phyloP scores from a whole-genome alignment of 441 rosid species.

The Rhodomyrtus psidioides region DNA sequence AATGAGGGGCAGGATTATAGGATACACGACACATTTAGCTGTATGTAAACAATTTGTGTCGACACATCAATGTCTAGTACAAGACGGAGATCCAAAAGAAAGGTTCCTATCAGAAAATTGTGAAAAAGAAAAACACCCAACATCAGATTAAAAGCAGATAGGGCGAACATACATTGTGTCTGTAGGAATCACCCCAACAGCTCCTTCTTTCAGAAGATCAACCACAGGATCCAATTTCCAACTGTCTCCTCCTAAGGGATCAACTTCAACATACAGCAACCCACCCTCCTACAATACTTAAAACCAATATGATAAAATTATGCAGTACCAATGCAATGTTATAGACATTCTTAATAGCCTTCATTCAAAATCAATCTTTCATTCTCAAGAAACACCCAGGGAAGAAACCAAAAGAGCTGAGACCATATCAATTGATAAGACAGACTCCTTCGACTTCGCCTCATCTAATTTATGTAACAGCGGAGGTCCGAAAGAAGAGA shows the following conservation, averaged over 20 bases:
- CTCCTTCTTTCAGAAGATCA: conserved; percentile 73
- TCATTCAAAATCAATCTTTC: not conserved
- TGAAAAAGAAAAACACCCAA: not conserved
- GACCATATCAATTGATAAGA: not conserved
- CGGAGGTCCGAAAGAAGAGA: not conserved
- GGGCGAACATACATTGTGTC: conserved; percentile 56
- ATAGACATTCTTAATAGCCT: not conserved
- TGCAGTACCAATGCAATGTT: not conserved
- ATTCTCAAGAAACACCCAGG: not conserved
- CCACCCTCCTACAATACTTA: conserved; percentile 36
- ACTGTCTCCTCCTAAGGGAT: conserved; percentile 57
- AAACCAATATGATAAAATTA: not conserved
- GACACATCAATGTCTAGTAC: not conserved
- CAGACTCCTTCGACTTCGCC: not conserved
- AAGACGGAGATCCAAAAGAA: not conserved
- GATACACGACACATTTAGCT: not conserved
- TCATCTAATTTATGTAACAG: not conserved
- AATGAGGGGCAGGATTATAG: not conserved
- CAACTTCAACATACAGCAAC: conserved; percentile 60
- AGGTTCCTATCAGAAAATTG: not conserved
- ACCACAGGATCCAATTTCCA: conserved; percentile 70
- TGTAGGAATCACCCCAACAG: conserved; percentile 93
- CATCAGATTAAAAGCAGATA: not conserved
- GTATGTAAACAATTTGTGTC: not conserved
- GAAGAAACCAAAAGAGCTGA: not conserved